A percentile compares a stretch with the other conserved stretches of the same genome.
phyloP scores from a whole-genome alignment of 2,329 filamentous ascomycete species.

The Rutstroemia sp. region DNA sequence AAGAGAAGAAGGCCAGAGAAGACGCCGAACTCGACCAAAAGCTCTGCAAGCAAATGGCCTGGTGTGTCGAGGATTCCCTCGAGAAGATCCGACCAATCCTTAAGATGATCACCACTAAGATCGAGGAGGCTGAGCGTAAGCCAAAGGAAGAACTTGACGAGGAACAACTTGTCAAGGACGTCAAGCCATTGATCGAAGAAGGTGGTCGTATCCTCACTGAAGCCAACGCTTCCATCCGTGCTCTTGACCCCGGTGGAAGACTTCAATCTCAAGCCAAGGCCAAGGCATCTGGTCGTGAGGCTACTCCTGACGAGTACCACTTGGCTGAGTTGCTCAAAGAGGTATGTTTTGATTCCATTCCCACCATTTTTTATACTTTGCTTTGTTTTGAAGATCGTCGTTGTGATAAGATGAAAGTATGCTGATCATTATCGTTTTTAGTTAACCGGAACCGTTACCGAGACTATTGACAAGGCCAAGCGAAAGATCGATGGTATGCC shows the following conservation, averaged over 20 bases:
- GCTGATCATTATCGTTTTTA: slow-evolving; percentile 24
- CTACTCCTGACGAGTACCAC: slow-evolving; percentile 74
- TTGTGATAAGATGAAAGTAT: neutral
- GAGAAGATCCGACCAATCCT: slow-evolving; percentile 80
- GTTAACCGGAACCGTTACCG: slow-evolving; percentile 71
- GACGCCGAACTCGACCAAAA: slow-evolving; percentile 61
- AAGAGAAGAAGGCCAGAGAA: slow-evolving; percentile 49
- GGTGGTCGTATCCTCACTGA: slow-evolving; percentile 75
- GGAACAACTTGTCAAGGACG: slow-evolving; percentile 76
- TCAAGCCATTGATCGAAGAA: slow-evolving; percentile 84
- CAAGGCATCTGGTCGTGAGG: slow-evolving; percentile 66
- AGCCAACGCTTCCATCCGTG: slow-evolving; percentile 78
- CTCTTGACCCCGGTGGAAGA: slow-evolving; percentile 79
- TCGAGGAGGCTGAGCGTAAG: slow-evolving; percentile 72
- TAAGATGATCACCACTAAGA: slow-evolving; percentile 78
- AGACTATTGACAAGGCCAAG: slow-evolving; percentile 81
- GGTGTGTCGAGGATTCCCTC: slow-evolving; percentile 68
- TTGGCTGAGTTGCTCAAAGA: slow-evolving; percentile 83
- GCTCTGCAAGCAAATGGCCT: slow-evolving; percentile 68
- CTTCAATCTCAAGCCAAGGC: slow-evolving; percentile 82
- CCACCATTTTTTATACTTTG: neutral
- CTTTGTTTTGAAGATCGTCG: no score
- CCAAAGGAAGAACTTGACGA: slow-evolving; percentile 86
- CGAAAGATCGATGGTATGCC: slow-evolving; percentile 87
- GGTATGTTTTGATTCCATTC: slow-evolving; percentile 29